Conservation (phyloP, 257 asterid species). For the Cynanchum wilfordii region DNA sequence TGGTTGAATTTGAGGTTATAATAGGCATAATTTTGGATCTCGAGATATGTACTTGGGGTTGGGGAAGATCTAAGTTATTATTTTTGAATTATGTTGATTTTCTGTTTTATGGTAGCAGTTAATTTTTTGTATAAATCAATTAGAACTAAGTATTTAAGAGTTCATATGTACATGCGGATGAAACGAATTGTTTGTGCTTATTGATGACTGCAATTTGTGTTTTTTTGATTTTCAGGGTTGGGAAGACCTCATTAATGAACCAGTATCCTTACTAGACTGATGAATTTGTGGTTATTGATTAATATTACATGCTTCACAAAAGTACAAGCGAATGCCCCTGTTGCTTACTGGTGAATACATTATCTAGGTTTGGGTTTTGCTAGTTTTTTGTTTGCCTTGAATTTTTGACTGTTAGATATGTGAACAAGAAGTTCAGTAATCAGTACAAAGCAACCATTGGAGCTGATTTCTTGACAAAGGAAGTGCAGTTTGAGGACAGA, state of each 20-base stretch:
- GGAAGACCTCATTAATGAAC: constrained; percentile 97
- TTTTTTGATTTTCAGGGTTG: constrained; percentile 66
- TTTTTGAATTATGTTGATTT: neutral
- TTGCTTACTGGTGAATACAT: neutral
- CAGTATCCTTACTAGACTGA: constrained; percentile 64
- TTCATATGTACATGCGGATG: neutral
- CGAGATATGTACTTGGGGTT: neutral
- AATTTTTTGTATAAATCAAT: neutral
- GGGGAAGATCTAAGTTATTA: neutral
- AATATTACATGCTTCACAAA: neutral
- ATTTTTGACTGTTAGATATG: constrained; percentile 59
- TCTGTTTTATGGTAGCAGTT: constrained; percentile 1
- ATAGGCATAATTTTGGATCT: neutral
- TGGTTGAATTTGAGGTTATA: neutral
- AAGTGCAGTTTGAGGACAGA: constrained; percentile 93
- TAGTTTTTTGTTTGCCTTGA: constrained; percentile 45
- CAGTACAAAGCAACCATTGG: constrained; percentile 99
- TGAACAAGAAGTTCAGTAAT: constrained; percentile 94
- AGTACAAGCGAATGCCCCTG: neutral
- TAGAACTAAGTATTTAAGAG: neutral
- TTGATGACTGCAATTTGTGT: constrained; percentile 12
- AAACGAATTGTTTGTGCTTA: neutral
- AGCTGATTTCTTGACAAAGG: constrained; percentile 97
- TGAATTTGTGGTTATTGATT: neutral
- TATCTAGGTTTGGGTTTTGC: constrained; percentile 6